A percentile compares a stretch with the other conserved stretches of the same genome.
Conservation (phyloP, 257 asterid genomes). For the Craterostigma plantagineum region DNA sequence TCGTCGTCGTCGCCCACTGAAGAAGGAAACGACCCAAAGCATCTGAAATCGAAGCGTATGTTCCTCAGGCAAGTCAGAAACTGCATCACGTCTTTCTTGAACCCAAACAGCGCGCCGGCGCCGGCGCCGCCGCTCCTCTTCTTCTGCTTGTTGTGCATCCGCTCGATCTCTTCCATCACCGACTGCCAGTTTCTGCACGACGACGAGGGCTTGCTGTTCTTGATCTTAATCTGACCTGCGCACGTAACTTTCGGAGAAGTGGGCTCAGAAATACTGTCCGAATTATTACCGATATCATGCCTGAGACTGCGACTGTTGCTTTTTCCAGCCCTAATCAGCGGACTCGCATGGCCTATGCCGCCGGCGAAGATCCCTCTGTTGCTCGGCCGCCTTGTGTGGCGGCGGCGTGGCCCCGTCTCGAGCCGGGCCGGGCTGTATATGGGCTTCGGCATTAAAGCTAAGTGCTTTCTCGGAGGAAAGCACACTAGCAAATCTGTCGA, state of each 20-base stretch:
- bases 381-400: conserved; percentile 14
- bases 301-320: conserved; percentile 14
- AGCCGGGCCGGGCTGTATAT: conserved; percentile 70
- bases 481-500: conserved; percentile 68
- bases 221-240: conserved; percentile 70
- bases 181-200: conserved; percentile 81
- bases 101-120: conserved; percentile 54
- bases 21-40: conserved; percentile 52
- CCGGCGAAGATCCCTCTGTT: conserved; percentile 8
- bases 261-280: conserved; percentile 62
- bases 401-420: conserved; percentile 20
- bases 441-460: conserved; percentile 65
- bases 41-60: conserved; percentile 56
- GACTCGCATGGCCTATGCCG: conserved; percentile 25
- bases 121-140: too few species aligned
- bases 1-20: conserved; percentile 41
- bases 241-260: conserved; percentile 81
- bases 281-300: conserved; percentile 4
- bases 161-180: conserved; percentile 87
- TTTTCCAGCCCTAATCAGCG: conserved; percentile 33
- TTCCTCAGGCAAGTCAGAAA: conserved; percentile 56
- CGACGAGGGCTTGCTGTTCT: conserved; percentile 14
- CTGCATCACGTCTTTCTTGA: conserved; percentile 66
- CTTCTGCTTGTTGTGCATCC: conserved; percentile 41
- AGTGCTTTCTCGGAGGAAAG: conserved; percentile 70